A percentile compares a stretch with the other conserved stretches of the same genome.
These are phyloP conservation scores for Stagonosporopsis rhizophila DNA, from an alignment of 2,329 filamentous ascomycete species.

Conservation along the genomic window DNA sequence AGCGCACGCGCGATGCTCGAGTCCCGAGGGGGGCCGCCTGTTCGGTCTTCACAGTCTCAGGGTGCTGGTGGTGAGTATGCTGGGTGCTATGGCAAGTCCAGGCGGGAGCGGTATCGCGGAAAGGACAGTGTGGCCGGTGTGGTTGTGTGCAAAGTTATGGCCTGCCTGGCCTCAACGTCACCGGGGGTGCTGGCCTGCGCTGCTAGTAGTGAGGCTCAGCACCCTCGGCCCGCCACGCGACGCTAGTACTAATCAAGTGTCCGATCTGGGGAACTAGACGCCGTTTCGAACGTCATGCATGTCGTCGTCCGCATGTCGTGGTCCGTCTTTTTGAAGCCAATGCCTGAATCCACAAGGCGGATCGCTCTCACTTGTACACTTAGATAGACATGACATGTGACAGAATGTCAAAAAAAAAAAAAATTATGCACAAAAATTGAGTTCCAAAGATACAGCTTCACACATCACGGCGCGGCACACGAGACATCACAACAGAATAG, in stretches of 20 bases:
- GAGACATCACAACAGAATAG: not conserved
- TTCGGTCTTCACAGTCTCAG: not conserved
- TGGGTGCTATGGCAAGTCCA: not conserved
- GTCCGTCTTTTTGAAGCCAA: no score
- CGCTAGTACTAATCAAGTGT: not conserved
- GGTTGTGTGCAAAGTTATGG: not conserved
- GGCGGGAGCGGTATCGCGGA: not conserved
- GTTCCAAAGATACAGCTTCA: no score
- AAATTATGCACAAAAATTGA: no score
- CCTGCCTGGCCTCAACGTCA: conserved; percentile 18
- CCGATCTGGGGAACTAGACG: conserved; percentile 10
- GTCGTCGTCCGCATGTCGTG: no score
- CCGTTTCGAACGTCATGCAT: conserved; percentile 2
- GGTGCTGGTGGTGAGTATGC: not conserved
- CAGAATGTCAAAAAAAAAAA: no score
- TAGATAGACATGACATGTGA: no score
- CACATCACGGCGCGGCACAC: no score
- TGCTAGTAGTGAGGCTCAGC: conserved; percentile 7
- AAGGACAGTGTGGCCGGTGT: conserved; percentile 13
- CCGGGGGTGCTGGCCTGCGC: no score
- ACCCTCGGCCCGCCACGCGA: conserved; percentile 16
- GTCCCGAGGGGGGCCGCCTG: no score
- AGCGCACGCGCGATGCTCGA: not conserved
- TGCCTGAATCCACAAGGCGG: no score
- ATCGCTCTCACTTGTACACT: no score